Conservation (phyloP, 192 early-diverging fungal genomes). For the Backusella westeae region DNA sequence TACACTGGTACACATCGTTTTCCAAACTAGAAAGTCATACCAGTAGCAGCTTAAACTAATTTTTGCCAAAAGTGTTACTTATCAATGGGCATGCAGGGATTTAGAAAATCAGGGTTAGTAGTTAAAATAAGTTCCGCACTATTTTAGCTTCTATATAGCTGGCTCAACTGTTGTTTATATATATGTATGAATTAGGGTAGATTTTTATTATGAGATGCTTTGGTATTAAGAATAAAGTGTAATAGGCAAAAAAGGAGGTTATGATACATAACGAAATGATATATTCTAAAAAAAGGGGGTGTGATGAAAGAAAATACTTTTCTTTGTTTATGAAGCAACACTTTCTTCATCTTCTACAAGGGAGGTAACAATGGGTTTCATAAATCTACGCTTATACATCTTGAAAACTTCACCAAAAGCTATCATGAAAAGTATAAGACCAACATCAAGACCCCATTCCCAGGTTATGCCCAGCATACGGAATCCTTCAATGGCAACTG, state of each 20-base stretch:
- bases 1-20: neutral
- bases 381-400: slow-evolving; percentile 19
- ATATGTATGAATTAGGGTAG: neutral
- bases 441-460: slow-evolving; percentile 73
- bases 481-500: slow-evolving; percentile 56
- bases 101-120: neutral
- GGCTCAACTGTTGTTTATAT: neutral
- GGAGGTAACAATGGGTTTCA: slow-evolving; percentile 18
- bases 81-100: neutral
- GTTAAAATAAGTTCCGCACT: neutral
- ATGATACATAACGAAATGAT: neutral
- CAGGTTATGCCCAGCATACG: slow-evolving; percentile 58
- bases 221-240: neutral
- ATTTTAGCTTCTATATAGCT: neutral
- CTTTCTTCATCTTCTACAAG: slow-evolving; percentile 3
- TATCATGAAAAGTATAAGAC: slow-evolving; percentile 55
- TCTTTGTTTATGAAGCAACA: neutral
- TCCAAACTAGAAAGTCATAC: neutral
- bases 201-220: neutral
- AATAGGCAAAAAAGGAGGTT: neutral
- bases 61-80: neutral
- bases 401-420: slow-evolving; percentile 67
- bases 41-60: neutral
- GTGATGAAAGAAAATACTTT: neutral
- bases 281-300: neutral